These are phyloP conservation scores for Boeremia lycopersici DNA, from an alignment of 2,329 filamentous ascomycete species.

Conservation along the genomic window DNA sequence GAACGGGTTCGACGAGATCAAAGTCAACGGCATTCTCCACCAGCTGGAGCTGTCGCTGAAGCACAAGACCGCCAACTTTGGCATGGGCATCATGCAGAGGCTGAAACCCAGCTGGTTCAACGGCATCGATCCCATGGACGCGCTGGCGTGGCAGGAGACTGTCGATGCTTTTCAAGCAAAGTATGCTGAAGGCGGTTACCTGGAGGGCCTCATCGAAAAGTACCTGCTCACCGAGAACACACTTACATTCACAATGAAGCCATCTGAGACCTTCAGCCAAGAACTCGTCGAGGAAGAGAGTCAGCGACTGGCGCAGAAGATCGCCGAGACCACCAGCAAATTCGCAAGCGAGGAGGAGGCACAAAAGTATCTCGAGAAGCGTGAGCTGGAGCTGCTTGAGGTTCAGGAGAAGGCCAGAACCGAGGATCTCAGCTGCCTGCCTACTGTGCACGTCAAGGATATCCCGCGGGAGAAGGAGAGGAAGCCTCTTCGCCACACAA, in stretches of 20 bases:
- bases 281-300: slow-evolving; percentile 80
- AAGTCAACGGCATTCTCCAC: slow-evolving; percentile 92
- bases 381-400: slow-evolving; percentile 78
- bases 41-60: slow-evolving; percentile 92
- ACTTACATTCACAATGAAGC: slow-evolving; percentile 92
- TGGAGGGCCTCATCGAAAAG: slow-evolving; percentile 85
- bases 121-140: slow-evolving; percentile 88
- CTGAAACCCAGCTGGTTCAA: slow-evolving; percentile 95
- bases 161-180: slow-evolving; percentile 80
- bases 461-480: slow-evolving; percentile 81
- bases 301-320: slow-evolving; percentile 73
- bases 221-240: slow-evolving; percentile 88
- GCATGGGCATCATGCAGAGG: slow-evolving; percentile 86
- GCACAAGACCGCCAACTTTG: slow-evolving; percentile 96
- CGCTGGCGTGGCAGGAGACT: slow-evolving; percentile 89
- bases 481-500: slow-evolving; percentile 67
- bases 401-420: slow-evolving; percentile 85
- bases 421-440: slow-evolving; percentile 84
- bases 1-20: slow-evolving; percentile 84
- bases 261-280: slow-evolving; percentile 74
- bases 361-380: slow-evolving; percentile 71
- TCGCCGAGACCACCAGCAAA: slow-evolving; percentile 69
- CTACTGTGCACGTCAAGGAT: slow-evolving; percentile 85
- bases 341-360: slow-evolving; percentile 76
- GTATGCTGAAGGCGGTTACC: slow-evolving; percentile 76